Evolutionary conservation across 1,139 yeast species (phyloP).

Genomic region (Torulaspora pretoriensis): DNA sequence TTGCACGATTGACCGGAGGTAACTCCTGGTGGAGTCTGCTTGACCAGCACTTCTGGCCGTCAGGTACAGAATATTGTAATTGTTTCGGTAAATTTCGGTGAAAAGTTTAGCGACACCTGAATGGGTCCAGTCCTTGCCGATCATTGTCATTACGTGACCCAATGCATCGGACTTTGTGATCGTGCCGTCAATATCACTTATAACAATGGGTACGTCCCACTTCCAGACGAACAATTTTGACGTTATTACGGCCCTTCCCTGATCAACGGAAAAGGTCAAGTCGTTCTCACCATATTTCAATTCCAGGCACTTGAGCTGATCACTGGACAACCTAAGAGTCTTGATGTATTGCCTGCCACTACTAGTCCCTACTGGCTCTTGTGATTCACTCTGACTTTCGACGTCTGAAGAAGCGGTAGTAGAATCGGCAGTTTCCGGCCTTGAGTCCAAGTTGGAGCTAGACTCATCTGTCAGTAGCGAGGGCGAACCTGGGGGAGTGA

Average conservation of each 20-base stretch:
- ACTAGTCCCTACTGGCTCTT: conserved; percentile 6
- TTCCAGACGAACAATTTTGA: conserved; percentile 84
- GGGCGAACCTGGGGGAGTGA: conserved; percentile 30
- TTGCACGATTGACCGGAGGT: conserved; percentile 73
- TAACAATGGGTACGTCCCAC: conserved; percentile 80
- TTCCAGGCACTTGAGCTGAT: conserved; percentile 71
- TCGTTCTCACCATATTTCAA: conserved; percentile 78
- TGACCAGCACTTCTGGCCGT: conserved; percentile 96
- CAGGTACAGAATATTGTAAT: conserved; percentile 87
- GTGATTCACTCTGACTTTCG: conserved; percentile 12
- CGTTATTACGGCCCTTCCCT: conserved; percentile 71
- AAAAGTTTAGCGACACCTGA: conserved; percentile 90
- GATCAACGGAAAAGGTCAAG: conserved; percentile 71
- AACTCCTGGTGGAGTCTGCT: conserved; percentile 88
- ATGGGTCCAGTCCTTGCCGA: conserved; percentile 98
- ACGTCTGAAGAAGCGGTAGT: conserved; percentile 15
- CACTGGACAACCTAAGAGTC: conserved; percentile 86
- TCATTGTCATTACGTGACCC: conserved; percentile 90
- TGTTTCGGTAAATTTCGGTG: conserved; percentile 78
- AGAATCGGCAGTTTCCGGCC: conserved; percentile 13
- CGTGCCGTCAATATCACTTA: conserved; percentile 97
- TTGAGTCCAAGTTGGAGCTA: conserved; percentile 10
- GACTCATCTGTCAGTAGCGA: conserved; percentile 25
- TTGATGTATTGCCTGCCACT: conserved; percentile 53
- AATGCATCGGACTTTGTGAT: conserved; percentile 96